Base-by-base conservation (phyloP, 1,284 basidiomycete species). In the Golubevia pallescens region DNA sequence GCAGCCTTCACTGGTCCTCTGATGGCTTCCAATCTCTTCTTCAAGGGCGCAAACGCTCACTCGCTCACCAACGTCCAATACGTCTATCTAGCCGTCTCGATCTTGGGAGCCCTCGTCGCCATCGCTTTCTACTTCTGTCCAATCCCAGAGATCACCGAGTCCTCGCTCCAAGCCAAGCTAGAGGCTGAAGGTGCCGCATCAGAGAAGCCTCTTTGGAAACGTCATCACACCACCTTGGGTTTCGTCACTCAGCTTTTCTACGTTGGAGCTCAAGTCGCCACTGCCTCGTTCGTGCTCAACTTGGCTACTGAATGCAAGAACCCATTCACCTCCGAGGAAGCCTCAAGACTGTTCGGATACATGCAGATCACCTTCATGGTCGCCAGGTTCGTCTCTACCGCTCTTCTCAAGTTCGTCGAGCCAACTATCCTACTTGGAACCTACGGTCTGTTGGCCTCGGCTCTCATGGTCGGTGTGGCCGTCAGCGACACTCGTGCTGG, bases 1-100 rank as follows among this genome's bases (percentile, higher is more conserved):
- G 92, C 92, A 0, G 90, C 90, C 0, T 92, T 93, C 77, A 88
- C 91, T 21, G 93, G 93, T 0, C 92, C 93, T 28, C 89, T 93
- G 73, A 93, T 93, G 75, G 92, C 92, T 21, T 90, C 90, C 16
- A 86, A 88, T 55, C 92, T 90, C 88, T 93, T 93, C 87, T 92
- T 92, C 88, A 87, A 86, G 5, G 91, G 89, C 1, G 88, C 86
- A 62, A 90, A 92, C 80, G 88, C 88, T 3, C 88, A 87, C 56
- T 88, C 87, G 34, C 88, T 93, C 42, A 89, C 89, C 71, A 92
- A 89, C 56, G 90, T 93, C 14, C 92, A 93, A 87, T 93, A 90
- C 90, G 92, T 93, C 52, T 93, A 93, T 85, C 90, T 93, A 51
- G 92, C 91, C 14, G 92, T 93, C 42, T 21, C 91, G 5, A 89